These are phyloP conservation scores for Plenodomus tracheiphilus DNA, from an alignment of 2,329 filamentous ascomycete genomes.

Conservation along the genomic window DNA sequence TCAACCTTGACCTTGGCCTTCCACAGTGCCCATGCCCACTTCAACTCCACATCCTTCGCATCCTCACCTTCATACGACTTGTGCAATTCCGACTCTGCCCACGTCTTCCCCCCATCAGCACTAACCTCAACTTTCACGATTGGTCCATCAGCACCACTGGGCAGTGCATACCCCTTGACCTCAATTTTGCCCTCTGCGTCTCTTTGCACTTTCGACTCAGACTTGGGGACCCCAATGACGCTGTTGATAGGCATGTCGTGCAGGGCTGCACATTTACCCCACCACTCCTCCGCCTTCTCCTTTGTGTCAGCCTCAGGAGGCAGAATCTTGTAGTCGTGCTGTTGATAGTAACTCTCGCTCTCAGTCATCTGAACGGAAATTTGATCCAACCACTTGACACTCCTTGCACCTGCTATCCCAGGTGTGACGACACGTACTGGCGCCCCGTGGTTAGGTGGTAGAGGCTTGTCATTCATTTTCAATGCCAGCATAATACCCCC, in stretches of 20 bases:
- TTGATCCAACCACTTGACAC: conserved; percentile 61
- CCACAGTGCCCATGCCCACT: conserved; percentile 64
- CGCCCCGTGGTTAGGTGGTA: conserved; percentile 55
- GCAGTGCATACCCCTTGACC: conserved; percentile 61
- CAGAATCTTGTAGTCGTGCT: conserved; percentile 62
- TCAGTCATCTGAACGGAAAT: conserved; percentile 57
- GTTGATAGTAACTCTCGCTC: conserved; percentile 60
- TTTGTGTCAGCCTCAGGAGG: conserved; percentile 55
- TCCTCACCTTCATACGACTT: conserved; percentile 18
- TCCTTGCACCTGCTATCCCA: conserved; percentile 57
- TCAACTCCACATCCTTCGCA: conserved; percentile 39
- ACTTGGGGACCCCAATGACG: conserved; percentile 55
- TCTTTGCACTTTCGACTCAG: conserved; percentile 48
- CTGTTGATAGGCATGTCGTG: conserved; percentile 62
- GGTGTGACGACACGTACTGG: conserved; percentile 58
- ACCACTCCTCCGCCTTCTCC: conserved; percentile 57
- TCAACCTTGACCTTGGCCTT: conserved; percentile 48
- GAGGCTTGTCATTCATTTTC: conserved; percentile 55
- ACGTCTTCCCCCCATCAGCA: conserved; percentile 53
- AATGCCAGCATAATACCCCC: conserved; percentile 29
- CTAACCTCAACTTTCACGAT: conserved; percentile 59
- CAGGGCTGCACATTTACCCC: conserved; percentile 55
- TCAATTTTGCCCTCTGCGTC: conserved; percentile 50
- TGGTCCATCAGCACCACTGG: conserved; percentile 57
- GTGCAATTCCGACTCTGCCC: conserved; percentile 53